Base-by-base conservation (phyloP, 768 basidiomycete species). In the Hypsizygus marmoreus region DNA sequence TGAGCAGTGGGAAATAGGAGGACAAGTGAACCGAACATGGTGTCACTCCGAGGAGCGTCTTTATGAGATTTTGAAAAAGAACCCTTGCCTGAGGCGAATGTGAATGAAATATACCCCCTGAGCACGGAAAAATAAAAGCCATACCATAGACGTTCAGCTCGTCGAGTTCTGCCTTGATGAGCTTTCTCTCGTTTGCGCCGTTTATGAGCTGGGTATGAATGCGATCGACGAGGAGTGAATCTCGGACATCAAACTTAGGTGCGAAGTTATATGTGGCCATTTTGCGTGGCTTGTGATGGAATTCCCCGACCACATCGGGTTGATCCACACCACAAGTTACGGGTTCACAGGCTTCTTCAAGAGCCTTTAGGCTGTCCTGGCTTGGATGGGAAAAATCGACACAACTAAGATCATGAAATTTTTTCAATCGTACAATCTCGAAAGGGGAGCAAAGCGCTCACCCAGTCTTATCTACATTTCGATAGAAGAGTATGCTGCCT, bases 21-120 rank as follows among this genome's bases (percentile, higher is more conserved):
- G 1, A 80, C 71, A 6, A 83, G 67, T 1, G 79, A 79, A 1
- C 74, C 79, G 28, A 82, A 73, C 71, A 80, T 79, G 22, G 55
- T 53, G 6, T 64, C 61, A 6, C 61, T 54, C 6, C 71, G 69
- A 4, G 74, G 76, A 0, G 77, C 77, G 46, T 79, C 80, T 32
- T 71, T 65, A 50, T 79, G 79, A 1, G 72, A 30, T 50, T 76
- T 77, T 66, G 79, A 80, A 54, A 76, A 79, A 0, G 68, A 68
- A 8, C 64, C 76, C 35, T 67, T 54, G 1, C 65, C 74, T 75
- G 39, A 17, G 36, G n/a, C n/a, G n/a, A n/a, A n/a, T n/a, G 6
- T 22, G 4, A 20, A n/a, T 6, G 4, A 13, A 41, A 19, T 23
- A 50, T n/a, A 12, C 17, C 3, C 14, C 16, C 9, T 7, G 12